Conservation (phyloP, 495 filamentous ascomycete genomes). For the Patellaria atrata region DNA sequence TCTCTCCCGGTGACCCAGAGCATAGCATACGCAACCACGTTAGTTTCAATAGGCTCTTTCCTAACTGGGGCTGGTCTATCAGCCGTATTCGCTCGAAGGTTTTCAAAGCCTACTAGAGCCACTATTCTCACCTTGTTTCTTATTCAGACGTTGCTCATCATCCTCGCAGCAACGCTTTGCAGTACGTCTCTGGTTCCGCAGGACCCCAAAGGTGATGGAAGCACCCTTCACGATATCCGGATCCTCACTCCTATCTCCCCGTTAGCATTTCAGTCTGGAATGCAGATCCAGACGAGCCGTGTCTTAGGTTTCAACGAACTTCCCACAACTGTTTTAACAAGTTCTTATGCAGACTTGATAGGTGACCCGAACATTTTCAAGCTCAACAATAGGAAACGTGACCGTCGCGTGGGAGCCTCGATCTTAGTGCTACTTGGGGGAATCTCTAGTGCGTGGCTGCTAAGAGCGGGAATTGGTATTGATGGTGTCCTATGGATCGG, state of each 20-base stretch:
- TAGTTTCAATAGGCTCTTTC: slow-evolving; percentile 19
- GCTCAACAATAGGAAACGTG: slow-evolving; percentile 47
- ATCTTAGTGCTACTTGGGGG: slow-evolving; percentile 44
- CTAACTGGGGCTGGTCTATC: slow-evolving; percentile 15
- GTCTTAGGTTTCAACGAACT: slow-evolving; percentile 52
- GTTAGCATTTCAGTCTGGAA: slow-evolving; percentile 56
- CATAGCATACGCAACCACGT: slow-evolving; percentile 14
- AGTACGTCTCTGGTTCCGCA: slow-evolving; percentile 35
- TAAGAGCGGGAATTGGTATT: slow-evolving; percentile 40
- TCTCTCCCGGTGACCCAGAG: slow-evolving; percentile 13
- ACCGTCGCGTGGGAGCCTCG: slow-evolving; percentile 45
- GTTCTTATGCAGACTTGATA: slow-evolving; percentile 39
- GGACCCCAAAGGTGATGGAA: slow-evolving; percentile 19
- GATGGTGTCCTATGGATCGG: slow-evolving; percentile 44
- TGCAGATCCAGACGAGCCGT: slow-evolving; percentile 51
- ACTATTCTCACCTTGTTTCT: slow-evolving; percentile 43
- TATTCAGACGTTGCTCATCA: slow-evolving; percentile 39
- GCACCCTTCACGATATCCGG: slow-evolving; percentile 24
- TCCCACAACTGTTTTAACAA: slow-evolving; percentile 60
- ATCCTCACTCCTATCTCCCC: slow-evolving; percentile 45
- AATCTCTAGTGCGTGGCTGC: slow-evolving; percentile 50
- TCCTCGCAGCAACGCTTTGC: slow-evolving; percentile 44
- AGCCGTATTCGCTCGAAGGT: slow-evolving; percentile 1
- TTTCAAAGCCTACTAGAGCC: slow-evolving; percentile 24
- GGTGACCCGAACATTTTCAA: slow-evolving; percentile 50